Conservation (phyloP, 2,329 filamentous ascomycete species). For the Colletotrichum phormii region DNA sequence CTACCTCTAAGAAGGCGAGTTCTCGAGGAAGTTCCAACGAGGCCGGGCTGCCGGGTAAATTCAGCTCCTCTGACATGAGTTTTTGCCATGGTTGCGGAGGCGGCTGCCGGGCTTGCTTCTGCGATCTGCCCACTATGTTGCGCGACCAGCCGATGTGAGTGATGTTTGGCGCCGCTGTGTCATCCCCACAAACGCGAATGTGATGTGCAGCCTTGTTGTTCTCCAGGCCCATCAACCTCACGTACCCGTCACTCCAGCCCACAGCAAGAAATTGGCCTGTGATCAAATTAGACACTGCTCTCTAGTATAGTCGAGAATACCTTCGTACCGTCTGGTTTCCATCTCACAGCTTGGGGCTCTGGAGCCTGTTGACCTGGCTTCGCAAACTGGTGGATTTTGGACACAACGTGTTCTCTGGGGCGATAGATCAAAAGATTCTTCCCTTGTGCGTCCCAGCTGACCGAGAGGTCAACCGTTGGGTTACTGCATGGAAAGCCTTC, state of each 20-base stretch:
- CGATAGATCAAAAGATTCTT: slow-evolving; percentile 81
- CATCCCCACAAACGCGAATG: slow-evolving; percentile 64
- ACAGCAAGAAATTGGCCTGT: slow-evolving; percentile 82
- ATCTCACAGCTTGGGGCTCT: slow-evolving; percentile 63
- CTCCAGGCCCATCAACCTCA: slow-evolving; percentile 82
- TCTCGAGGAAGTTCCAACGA: slow-evolving; percentile 74
- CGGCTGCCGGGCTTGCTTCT: slow-evolving; percentile 29
- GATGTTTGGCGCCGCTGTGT: slow-evolving; percentile 51
- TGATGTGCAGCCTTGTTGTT: slow-evolving; percentile 85
- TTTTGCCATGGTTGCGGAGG: slow-evolving; percentile 45
- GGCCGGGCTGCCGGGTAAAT: slow-evolving; percentile 41
- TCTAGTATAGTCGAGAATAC: background rate
- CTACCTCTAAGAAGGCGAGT: slow-evolving; percentile 80
- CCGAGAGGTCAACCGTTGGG: slow-evolving; percentile 86
- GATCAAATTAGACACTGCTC: background rate
- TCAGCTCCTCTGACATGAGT: slow-evolving; percentile 43
- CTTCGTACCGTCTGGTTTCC: slow-evolving; percentile 75
- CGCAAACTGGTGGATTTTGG: slow-evolving; percentile 61
- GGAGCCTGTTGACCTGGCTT: slow-evolving; percentile 53
- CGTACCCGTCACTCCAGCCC: slow-evolving; percentile 83
- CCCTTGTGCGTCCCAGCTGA: slow-evolving; percentile 73
- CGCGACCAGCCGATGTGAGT: slow-evolving; percentile 66
- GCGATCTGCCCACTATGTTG: slow-evolving; percentile 48
- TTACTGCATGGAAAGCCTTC: slow-evolving; percentile 77
- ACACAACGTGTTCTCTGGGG: slow-evolving; percentile 76